Evolutionary conservation across 192 early-diverging fungal genomes (phyloP).

Genomic region (Martensiomyces pterosporus): DNA sequence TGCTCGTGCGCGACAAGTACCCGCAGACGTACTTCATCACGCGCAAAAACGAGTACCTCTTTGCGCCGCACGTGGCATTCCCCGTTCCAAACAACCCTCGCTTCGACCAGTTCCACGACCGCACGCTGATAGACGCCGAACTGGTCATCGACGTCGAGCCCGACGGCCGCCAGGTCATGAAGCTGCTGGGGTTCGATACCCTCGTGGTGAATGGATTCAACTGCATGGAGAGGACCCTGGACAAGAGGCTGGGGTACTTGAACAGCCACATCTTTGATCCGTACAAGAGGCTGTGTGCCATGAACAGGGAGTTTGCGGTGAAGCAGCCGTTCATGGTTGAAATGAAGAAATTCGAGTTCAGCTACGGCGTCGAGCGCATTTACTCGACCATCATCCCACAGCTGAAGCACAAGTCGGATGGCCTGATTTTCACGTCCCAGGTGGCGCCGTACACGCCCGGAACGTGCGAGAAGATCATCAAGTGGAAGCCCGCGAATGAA

Average conservation of each 20-base stretch:
- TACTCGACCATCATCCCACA: constrained; percentile 56
- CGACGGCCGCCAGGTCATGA: constrained; percentile 50
- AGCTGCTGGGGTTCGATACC: constrained; percentile 69
- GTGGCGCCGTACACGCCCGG: constrained; percentile 59
- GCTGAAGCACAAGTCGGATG: constrained; percentile 67
- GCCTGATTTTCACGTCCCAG: constrained; percentile 70
- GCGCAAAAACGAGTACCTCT: constrained; percentile 82
- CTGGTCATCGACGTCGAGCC: constrained; percentile 71
- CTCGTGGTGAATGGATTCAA: constrained; percentile 56
- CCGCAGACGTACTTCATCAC: constrained; percentile 22
- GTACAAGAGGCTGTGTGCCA: constrained; percentile 20
- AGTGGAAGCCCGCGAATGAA: constrained; percentile 82
- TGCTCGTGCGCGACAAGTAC: neutral
- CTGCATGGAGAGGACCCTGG: constrained; percentile 56
- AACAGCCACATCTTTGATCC: constrained; percentile 61
- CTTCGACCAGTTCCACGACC: constrained; percentile 51
- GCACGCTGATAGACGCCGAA: constrained; percentile 89
- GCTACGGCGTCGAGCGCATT: constrained; percentile 59
- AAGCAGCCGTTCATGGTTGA: constrained; percentile 33
- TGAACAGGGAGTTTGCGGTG: neutral
- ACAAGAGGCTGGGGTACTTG: constrained; percentile 68
- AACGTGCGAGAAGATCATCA: constrained; percentile 64
- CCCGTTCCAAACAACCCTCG: constrained; percentile 50
- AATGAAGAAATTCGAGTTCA: constrained; percentile 63
- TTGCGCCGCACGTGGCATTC: constrained; percentile 56